phyloP scores from a whole-genome alignment of 192 early-diverging fungal species.

The Gaertneriomyces semiglobifer region DNA sequence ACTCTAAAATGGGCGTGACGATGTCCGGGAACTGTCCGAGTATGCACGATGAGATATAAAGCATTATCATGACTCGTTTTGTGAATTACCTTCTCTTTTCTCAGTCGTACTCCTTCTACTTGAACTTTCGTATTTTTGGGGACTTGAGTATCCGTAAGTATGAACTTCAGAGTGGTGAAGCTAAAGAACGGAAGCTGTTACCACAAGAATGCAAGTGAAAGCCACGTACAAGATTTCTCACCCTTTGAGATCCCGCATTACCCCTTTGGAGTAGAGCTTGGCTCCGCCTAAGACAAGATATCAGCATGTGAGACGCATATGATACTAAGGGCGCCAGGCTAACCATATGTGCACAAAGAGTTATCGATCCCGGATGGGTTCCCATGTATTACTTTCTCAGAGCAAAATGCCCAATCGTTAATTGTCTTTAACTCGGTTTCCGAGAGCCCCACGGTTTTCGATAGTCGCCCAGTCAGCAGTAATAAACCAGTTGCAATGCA shows the following conservation, averaged over 20 bases:
- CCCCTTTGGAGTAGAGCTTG: slow-evolving; percentile 64
- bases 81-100: slow-evolving; percentile 18
- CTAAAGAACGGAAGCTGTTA: slow-evolving; percentile 27
- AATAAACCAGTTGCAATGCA: slow-evolving; percentile 74
- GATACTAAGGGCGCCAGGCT: not conserved
- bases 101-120: slow-evolving; percentile 68
- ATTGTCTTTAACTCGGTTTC: slow-evolving; percentile 50
- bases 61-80: not conserved
- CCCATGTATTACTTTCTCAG: slow-evolving; percentile 94
- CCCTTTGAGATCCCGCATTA: slow-evolving; percentile 51
- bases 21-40: not conserved
- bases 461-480: slow-evolving; percentile 14
- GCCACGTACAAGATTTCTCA: slow-evolving; percentile 23
- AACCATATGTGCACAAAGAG: slow-evolving; percentile 80
- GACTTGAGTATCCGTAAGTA: slow-evolving; percentile 87
- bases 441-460: slow-evolving; percentile 7
- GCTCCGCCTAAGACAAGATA: slow-evolving; percentile 59
- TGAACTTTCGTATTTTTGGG: slow-evolving; percentile 84
- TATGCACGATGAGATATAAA: not conserved
- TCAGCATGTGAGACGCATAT: not conserved
- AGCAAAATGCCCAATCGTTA: slow-evolving; percentile 87
- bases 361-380: slow-evolving; percentile 96
- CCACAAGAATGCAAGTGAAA: not conserved
- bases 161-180: slow-evolving; percentile 65
- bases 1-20: not conserved